phyloP scores from a whole-genome alignment of 768 basidiomycete genomes.

The Hortiboletus campestris region DNA sequence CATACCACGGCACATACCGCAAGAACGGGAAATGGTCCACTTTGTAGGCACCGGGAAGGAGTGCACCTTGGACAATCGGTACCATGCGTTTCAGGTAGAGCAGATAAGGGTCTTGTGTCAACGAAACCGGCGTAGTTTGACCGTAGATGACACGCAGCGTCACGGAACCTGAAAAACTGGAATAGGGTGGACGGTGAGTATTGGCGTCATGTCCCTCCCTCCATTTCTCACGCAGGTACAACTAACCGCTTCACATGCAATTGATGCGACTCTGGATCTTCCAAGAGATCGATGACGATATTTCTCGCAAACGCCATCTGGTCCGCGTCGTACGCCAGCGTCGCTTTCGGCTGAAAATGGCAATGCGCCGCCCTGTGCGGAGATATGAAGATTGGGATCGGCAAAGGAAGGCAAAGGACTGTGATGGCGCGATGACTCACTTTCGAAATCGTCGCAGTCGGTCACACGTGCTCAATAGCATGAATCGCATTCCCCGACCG shows the following conservation, averaged over 20 bases:
- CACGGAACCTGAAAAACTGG: slow-evolving; percentile 28
- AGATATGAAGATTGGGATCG: not conserved
- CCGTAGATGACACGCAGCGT: slow-evolving; percentile 31
- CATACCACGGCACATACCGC: slow-evolving; percentile 59
- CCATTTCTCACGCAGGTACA: not conserved
- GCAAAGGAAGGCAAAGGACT: not conserved
- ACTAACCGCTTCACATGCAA: slow-evolving; percentile 38
- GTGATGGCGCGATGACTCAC: slow-evolving; percentile 22
- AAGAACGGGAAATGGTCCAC: slow-evolving; percentile 39
- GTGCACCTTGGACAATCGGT: slow-evolving; percentile 28
- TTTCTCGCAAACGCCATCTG: slow-evolving; percentile 38
- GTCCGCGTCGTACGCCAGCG: slow-evolving; percentile 44
- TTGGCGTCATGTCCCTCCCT: too few species aligned
- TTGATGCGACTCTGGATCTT: slow-evolving; percentile 23
- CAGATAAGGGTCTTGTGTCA: slow-evolving; percentile 20
- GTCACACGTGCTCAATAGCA: slow-evolving; percentile 53
- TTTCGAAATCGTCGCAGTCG: slow-evolving; percentile 57
- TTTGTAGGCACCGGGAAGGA: slow-evolving; percentile 32
- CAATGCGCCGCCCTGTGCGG: slow-evolving; percentile 46
- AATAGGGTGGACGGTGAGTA: not conserved
- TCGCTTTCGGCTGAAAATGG: slow-evolving; percentile 50
- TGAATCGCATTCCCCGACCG: slow-evolving; percentile 55
- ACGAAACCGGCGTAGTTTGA: slow-evolving; percentile 18
- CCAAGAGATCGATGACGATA: slow-evolving; percentile 21
- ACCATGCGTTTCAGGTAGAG: slow-evolving; percentile 30